Base-by-base conservation (phyloP, 2,329 filamentous ascomycete species). In the Clathrospora elynae region DNA sequence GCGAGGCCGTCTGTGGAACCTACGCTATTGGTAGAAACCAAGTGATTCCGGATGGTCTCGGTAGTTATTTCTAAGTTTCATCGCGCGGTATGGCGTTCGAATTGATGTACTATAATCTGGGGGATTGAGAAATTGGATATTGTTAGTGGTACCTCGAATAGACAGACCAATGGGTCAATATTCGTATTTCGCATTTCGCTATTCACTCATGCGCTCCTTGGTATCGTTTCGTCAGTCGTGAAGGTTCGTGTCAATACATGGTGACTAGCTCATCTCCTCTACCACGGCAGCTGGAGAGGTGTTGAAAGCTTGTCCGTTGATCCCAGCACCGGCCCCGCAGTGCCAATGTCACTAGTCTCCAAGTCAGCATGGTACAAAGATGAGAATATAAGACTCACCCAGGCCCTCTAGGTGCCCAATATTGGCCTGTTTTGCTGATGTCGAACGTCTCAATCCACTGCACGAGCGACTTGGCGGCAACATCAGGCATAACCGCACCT, bases 361-460 rank as follows among this genome's bases (percentile, higher is more conserved):
- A 50, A 40, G 8, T 38, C 16, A 42, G 25, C 13, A 14, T 24
- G 14, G 5, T 26, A 3, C 5, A 19, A n/a, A 23, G 9, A 35
- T 18, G 26, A 30, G 33, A 10, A 7, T 4, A 26, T n/a, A 35
- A 28, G 19, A 54, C 80, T 72, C 71, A 85, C 83, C 72, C 64
- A 43, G 85, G 78, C 53, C 86, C 86, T 53, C 85, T 74, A 2
- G 86, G 86, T 22, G 86, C 86, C 86, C 86, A 89, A 56, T 81
- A 88, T 68, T 87, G 73, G 6, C 86, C 86, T 4, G 83, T 84
- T 67, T 83, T 85, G 55, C 71, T 75, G 18, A 88, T 80, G 58
- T 84, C 81, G 47, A 89, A 81, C 8, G 71, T 73, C 23, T 83
- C 48, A 8, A 81, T 75, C 78, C 85, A 89, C 18, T 82, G 74